Evolutionary conservation across 1,284 basidiomycete species (phyloP).

Genomic region (Pseudomicrostroma phylloplanum): DNA sequence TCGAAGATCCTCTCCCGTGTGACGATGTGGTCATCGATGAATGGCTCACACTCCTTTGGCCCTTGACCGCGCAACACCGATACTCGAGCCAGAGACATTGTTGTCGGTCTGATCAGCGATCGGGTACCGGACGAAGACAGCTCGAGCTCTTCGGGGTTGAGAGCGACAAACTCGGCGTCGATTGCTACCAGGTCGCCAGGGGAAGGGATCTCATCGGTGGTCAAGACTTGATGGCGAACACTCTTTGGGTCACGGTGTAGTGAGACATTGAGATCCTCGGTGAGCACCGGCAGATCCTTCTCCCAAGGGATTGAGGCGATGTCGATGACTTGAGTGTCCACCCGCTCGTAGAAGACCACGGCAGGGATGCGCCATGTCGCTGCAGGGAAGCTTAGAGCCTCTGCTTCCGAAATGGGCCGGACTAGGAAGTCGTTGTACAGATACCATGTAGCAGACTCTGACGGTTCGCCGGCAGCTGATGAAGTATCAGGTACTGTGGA

Average conservation of each 20-base stretch:
- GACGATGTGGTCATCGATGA: constrained; percentile 97
- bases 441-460: constrained; percentile 60
- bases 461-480: too few relatives aligned
- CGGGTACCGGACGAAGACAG: constrained; percentile 89
- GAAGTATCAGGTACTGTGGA: too few relatives aligned
- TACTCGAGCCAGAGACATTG: constrained; percentile 85
- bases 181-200: constrained; percentile 81
- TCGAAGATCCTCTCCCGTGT: constrained; percentile 91
- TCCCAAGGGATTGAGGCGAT: constrained; percentile 61
- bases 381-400: constrained; percentile 79
- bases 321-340: constrained; percentile 63
- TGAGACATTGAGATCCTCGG: constrained; percentile 69
- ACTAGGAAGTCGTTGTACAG: constrained; percentile 97
- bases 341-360: constrained; percentile 76
- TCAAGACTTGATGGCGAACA: constrained; percentile 72
- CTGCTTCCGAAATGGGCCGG: constrained; percentile 70
- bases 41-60: constrained; percentile 70
- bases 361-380: constrained; percentile 86
- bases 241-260: constrained; percentile 64
- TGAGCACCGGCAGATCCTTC: constrained; percentile 59
- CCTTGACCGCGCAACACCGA: constrained; percentile 86
- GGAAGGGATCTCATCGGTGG: constrained; percentile 70
- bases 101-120: constrained; percentile 81
- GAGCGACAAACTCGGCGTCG: constrained; percentile 93
- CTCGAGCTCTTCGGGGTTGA: constrained; percentile 94